Base-by-base conservation (phyloP, 768 basidiomycete species). In the Trametes meyenii region DNA sequence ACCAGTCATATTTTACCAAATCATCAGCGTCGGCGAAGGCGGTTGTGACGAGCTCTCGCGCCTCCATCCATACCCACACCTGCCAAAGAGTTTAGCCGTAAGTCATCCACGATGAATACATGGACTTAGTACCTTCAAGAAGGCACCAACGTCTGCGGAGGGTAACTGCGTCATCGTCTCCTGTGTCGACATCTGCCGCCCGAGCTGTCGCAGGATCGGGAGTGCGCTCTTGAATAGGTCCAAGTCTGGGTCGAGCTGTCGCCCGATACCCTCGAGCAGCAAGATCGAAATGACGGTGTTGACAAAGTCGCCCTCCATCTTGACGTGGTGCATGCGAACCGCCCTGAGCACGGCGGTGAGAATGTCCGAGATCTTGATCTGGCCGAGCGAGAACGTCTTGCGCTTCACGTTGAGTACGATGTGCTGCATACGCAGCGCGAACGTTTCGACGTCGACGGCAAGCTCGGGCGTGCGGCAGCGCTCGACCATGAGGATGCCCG, bases 221-320 rank as follows among this genome's bases (percentile, higher is more conserved):
- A 98, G 72, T 21, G 96, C 91, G 76, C 91, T 94, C 71, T 95
- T 94, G 81, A 99, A 98, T 60, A 99, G 73, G 76, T 99, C 97
- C 74, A 98, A 76, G 13, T 82, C 81, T 1, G 97, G 96, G 75
- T 99, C 95, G 64, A 99, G 73, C 76, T 90, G 94, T 61, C 96
- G 78, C 21, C 97, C 97, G 66, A 99, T 98, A 1, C 97, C 97
- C 75, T 99, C 97, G 55, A 99, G 78, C 42, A 99, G 74, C 55
- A 99, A 75, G 58, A 98, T 94, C 11, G 92, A 92, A 61, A 99
- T 90, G 61, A 99, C 94, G 0, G 97, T 98, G 75, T 99, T 99
- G 71, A 98, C 88, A 71, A 99, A 99, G 73, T 98, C 97, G 14
- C 89, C 94, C 76, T 99, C 96, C 88, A 99, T 92, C 79, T 94